Evolutionary conservation across 768 basidiomycete genomes (phyloP).

Genomic region (Phaeolepiota aurea): DNA sequence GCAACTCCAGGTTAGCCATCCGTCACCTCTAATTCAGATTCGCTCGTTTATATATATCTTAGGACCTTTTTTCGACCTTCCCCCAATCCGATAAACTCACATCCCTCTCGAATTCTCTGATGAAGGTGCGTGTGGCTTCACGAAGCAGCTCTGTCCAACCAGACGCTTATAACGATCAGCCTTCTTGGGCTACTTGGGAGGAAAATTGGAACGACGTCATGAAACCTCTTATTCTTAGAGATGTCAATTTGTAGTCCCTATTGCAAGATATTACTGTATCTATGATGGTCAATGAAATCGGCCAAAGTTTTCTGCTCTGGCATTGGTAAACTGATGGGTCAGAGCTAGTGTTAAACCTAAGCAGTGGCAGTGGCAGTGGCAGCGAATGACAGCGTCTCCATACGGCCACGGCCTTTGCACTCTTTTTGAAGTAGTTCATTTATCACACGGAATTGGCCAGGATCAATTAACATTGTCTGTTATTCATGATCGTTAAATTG

Average conservation of each 20-base stretch:
- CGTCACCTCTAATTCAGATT: conserved; percentile 2
- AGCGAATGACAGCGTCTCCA: conserved; percentile 77
- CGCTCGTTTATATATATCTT: conserved; percentile 1
- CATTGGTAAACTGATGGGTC: no score
- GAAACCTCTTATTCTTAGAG: conserved; percentile 45
- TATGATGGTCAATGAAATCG: no score
- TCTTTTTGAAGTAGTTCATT: conserved; percentile 89
- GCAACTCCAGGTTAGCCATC: conserved; percentile 55
- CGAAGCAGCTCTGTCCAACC: not conserved
- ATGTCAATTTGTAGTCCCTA: conserved; percentile 20
- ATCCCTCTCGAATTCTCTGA: conserved; percentile 44
- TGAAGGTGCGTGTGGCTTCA: conserved; percentile 11
- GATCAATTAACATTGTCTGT: conserved; percentile 89
- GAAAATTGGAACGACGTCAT: conserved; percentile 77
- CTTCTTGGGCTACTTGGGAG: conserved; percentile 72
- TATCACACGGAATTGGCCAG: conserved; percentile 81
- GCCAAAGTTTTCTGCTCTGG: no score
- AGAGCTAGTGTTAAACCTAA: no score
- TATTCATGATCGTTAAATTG: conserved; percentile 2
- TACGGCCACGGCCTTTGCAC: conserved; percentile 76
- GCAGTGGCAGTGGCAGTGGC: conserved; percentile 53
- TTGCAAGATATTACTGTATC: no score
- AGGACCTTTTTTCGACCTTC: conserved; percentile 56
- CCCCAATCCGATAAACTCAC: conserved; percentile 45
- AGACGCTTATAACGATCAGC: not conserved